Conservation (phyloP, 768 basidiomycete species). For the Naganishia randhawae region DNA sequence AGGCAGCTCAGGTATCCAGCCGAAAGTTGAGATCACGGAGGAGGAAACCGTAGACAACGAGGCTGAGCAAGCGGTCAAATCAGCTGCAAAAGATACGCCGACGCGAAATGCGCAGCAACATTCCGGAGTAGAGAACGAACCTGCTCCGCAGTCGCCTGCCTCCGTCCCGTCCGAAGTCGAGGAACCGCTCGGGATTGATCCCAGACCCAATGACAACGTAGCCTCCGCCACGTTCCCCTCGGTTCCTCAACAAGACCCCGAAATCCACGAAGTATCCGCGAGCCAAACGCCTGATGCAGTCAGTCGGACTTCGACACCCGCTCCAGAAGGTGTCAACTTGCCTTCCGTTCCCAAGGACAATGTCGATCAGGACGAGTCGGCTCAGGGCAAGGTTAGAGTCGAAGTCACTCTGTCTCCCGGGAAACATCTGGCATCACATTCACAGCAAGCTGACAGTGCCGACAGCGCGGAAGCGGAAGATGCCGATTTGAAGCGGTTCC, state of each 20-base stretch:
- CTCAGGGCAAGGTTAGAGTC: conserved; percentile 19
- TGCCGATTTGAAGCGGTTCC: background rate
- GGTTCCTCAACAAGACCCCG: conserved; percentile 12
- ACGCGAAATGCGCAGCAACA: background rate
- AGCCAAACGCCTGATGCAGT: background rate
- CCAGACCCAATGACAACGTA: background rate
- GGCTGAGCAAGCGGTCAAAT: background rate
- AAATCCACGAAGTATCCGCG: background rate
- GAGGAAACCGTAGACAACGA: conserved; percentile 9
- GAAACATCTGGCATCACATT: conserved; percentile 4
- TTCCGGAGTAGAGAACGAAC: background rate
- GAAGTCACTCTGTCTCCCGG: conserved; percentile 15
- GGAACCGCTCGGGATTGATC: background rate
- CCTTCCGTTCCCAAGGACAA: conserved; percentile 12
- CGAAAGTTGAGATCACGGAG: conserved; percentile 13
- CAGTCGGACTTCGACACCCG: conserved; percentile 6
- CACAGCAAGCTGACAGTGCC: background rate
- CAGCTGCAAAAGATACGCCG: background rate
- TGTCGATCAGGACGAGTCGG: conserved; percentile 11
- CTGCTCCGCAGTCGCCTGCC: background rate
- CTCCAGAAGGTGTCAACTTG: background rate
- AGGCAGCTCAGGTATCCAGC: background rate
- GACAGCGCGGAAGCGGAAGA: background rate
- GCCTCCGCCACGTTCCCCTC: conserved; percentile 13
- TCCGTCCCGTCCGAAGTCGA: background rate